These are phyloP conservation scores for Solanum commersonii DNA, from an alignment of 257 asterid genomes.

Conservation along the genomic window DNA sequence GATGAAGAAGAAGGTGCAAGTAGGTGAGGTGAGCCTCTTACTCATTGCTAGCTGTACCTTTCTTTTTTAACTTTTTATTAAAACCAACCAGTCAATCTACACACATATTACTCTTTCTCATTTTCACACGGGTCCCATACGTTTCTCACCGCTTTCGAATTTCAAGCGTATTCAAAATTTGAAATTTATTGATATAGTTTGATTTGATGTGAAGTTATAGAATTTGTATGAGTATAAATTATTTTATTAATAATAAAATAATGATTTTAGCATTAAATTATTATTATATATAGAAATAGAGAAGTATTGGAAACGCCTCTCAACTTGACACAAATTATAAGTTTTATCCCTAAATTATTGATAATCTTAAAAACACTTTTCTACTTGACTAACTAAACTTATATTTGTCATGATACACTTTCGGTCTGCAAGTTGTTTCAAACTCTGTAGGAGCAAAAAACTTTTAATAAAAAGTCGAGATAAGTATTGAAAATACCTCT, in stretches of 20 bases:
- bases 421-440: no score
- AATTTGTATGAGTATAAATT: background rate
- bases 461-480: no score
- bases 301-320: no score
- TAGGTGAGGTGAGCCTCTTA: background rate
- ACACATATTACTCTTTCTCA: background rate
- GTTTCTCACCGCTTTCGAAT: background rate
- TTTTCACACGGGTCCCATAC: background rate
- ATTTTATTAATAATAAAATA: background rate
- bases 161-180: background rate
- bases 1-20: background rate
- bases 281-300: no score
- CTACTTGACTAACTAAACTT: no score
- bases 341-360: no score
- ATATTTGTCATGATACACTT: no score
- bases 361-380: no score
- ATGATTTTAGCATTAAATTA: background rate
- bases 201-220: fast-evolving
- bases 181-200: background rate
- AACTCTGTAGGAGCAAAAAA: no score
- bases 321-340: background rate
- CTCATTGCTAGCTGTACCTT: background rate
- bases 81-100: background rate
- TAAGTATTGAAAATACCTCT: no score
- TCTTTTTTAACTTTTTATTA: background rate